Evolutionary conservation across 345 rosid genomes (phyloP), one percentile per base, ranked within the genome.

Genomic region (Hypericum androsaemum): DNA sequence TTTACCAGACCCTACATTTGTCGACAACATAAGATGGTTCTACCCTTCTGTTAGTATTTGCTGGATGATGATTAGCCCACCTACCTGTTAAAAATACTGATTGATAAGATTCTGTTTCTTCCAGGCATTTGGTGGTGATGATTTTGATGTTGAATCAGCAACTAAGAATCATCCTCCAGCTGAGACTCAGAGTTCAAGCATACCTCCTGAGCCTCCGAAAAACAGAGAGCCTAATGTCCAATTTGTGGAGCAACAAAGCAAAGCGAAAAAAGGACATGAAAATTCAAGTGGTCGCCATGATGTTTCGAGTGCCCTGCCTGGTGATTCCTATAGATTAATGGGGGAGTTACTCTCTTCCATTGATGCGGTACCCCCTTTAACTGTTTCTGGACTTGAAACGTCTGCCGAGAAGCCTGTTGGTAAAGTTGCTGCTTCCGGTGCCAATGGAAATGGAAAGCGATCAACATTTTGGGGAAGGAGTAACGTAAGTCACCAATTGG

Each of bases 401-500:
- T 72, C 83, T 55, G 62, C 66, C 53, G 92, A 76, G 64, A 88
- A 80, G 81, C 37, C 84, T 4, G 58, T 58, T 44, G 71, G 75
- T 74, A 87, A 83, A 72, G 62, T 66, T 63, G 64, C 84, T 10
- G 75, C 80, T 54, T 79, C 97, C 58, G 78, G 76, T 63, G 57
- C 46, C 64, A 77, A 67, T 49, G 45, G 80, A 22, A 22, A 22
- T 4, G 32, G 32, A 17, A 88, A 83, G 76, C 73, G 87, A 39
- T 60, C 94, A 65, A 64, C 88, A 44, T 83, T 92, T 64, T 88
- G 98, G 98, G 87, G 95, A 67, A 84, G 96, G 75, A 87, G 80
- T 68, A 70, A 65, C 68, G 98, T 92, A 70, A 73, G 96, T 76
- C 43, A 44, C 58, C 45, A 42, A 45, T 62, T 61, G 36, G 58